Base-by-base conservation (phyloP, 805 yeast genomes). In the Kuraishia molischiana region DNA sequence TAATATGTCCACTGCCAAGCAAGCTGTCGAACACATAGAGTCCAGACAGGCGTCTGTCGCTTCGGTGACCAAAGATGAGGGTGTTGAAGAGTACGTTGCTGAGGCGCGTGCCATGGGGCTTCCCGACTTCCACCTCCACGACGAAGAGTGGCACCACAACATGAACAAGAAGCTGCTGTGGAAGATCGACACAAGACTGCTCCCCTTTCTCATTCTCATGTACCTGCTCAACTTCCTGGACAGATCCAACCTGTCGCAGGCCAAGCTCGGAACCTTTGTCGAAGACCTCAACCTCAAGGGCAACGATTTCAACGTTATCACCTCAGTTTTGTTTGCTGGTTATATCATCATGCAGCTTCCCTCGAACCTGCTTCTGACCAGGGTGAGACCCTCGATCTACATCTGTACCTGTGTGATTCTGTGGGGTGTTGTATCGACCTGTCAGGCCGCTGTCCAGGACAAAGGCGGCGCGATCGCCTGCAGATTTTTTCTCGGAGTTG, bases 401-500 rank as follows among this genome's bases (percentile, higher is more conserved):
- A 46, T 63, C 38, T 60, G 62, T 11, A 39, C 53, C n/a, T 59
- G 51, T 37, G 59, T 56, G 61, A 43, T 52, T 11, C 36, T 45
- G 10, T 66, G 71, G 71, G 66, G 69, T 24, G 40, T 61, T 32
- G 56, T 60, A 9, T 47, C 61, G 29, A 56, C 62, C 21, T 50
- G 54, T 13, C 54, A 56, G 36, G 66, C 62, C 1, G 41, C 51
- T 31, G 61, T 62, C 18, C 53, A 52, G 38, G 45, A 65, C 24
- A 37, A 41, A 28, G 41, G 43, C 2, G 38, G 40, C 11, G 36
- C 48, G 13, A 43, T 58, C 29, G 57, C 58, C 3, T 43, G 69
- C 20, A 54, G 79, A 44, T 69, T 74, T 49, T 66, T 71, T 45
- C 52, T 74, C 19, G 81, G 81, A 2, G 58, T 73, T 38, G 62